These are phyloP conservation scores for Phaseolus lunatus DNA, from an alignment of 306 rosid species.

Conservation along the genomic window DNA sequence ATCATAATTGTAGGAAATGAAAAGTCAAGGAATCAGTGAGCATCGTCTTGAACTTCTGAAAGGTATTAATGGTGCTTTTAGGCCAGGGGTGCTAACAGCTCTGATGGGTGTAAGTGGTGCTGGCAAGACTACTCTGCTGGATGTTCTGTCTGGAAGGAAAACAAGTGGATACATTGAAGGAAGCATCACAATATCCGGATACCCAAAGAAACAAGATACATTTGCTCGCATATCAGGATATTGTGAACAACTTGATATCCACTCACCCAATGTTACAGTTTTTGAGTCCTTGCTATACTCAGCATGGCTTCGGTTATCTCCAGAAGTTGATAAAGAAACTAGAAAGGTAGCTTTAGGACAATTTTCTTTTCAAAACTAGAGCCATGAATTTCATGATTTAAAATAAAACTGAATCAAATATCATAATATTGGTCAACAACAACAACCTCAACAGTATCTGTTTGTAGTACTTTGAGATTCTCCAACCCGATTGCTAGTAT, in stretches of 20 bases:
- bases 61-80: slow-evolving; percentile 76
- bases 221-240: slow-evolving; percentile 82
- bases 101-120: slow-evolving; percentile 61
- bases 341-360: slow-evolving; percentile 50
- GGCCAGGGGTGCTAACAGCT: slow-evolving; percentile 64
- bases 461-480: no score
- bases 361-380: neutral
- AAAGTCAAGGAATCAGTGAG: slow-evolving; percentile 41
- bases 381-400: neutral
- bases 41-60: slow-evolving; percentile 64
- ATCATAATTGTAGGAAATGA: slow-evolving; percentile 52
- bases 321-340: slow-evolving; percentile 59
- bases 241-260: slow-evolving; percentile 83
- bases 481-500: no score
- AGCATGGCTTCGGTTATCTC: slow-evolving; percentile 74
- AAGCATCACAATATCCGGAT: slow-evolving; percentile 64
- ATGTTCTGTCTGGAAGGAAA: slow-evolving; percentile 84
- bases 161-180: slow-evolving; percentile 73
- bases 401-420: neutral
- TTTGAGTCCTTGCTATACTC: slow-evolving; percentile 74
- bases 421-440: neutral
- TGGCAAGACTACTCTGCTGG: slow-evolving; percentile 80
- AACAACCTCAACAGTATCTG: no score
- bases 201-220: slow-evolving; percentile 70
- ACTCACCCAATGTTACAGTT: slow-evolving; percentile 80